Base-by-base conservation (phyloP, 2,329 filamentous ascomycete species). In the Orbilia oligospora region DNA sequence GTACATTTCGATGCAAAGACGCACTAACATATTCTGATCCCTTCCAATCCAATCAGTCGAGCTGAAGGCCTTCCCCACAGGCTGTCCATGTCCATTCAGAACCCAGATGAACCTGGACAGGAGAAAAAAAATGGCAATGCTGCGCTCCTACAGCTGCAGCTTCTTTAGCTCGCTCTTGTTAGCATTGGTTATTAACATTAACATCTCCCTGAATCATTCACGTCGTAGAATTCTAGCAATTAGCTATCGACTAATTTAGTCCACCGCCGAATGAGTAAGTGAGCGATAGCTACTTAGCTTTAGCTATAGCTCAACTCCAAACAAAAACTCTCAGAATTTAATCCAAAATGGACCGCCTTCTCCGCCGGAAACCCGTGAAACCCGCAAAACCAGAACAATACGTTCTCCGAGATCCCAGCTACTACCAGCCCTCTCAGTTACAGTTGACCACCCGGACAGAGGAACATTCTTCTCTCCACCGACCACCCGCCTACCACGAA, bases 341-440 rank as follows among this genome's bases (percentile, higher is more conserved):
- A n/a, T n/a, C n/a, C n/a, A n/a, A 58, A 30, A 72, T 66, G 58
- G 58, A 58, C 69, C 61, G 69, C 20, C 24, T 72, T 58, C 58
- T 72, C 38, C 58, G 69, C 51, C 69, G 69, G 14, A 65, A 65
- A 51, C 27, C 70, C 6, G 53, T 33, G 24, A 38, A 53, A 73
- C 53, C 53, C 27, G 53, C 53, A 30, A 64, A 41, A 18, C 63
- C 61, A n/a, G 41, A 65, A 1, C 41, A 65, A 49, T 65, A 22
- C 24, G 46, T 49, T 22, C 30, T 49, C 30, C 61, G 61, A 12
- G 61, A 65, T 41, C 61, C 61, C 3, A 65, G 41, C 44, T 49
- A 65, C n/a, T 65, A 48, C 27, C 61, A 48, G 12, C 61, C 56
- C 9, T 44, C 36, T 0, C 36, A 69, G 22, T 16, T 61, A 18